Evolutionary conservation across 2,329 filamentous ascomycete species (phyloP), one percentile per base, ranked within the genome.

Genomic region (Xylaria sp.): DNA sequence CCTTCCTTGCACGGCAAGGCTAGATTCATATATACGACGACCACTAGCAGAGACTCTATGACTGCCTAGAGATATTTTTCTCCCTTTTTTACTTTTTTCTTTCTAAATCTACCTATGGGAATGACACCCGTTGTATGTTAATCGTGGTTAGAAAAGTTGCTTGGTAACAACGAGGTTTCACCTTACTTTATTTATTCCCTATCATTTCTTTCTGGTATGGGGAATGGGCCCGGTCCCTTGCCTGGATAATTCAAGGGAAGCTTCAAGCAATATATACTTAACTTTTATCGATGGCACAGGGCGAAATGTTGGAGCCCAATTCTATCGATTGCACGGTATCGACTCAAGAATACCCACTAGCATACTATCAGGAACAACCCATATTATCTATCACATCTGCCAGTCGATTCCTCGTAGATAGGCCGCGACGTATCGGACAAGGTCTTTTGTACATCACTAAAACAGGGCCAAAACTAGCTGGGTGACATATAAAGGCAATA

Each of bases 1-100:
- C 18, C 18, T 28, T 46, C 20, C 15, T 39, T 23, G 54, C 59
- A 56, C 55, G 31, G 33, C 56, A 64, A 67, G 60, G 56, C 60
- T 64, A 60, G 12, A 4, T 31, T 52, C 13, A 2, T 5, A 52
- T 20, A 52, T 12, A 31, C 13, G 12, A 31, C 9, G 12, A 18
- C 49, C 12, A 31, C 10, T 18, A 43, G 5, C 13, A 43, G 39
- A 15, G 12, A 5, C 48, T 13, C 20, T 8, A 15, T 51, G 9
- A 28, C 23, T 1, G 48, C 8, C 20, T 51, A 20, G 12, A 51
- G 39, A 12, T 3, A 13, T 51, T 15, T 13, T 51, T 1, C 7
- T n/a, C n/a, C n/a, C 13, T 3, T 18, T 20, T 15, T 48, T n/a
- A 23, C 46, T 48, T 12, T 48, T 23, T 4, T 6, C 46, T 4